These are phyloP conservation scores for Ceratocystis variospora DNA, from an alignment of 2,329 filamentous ascomycete species.

Conservation along the genomic window DNA sequence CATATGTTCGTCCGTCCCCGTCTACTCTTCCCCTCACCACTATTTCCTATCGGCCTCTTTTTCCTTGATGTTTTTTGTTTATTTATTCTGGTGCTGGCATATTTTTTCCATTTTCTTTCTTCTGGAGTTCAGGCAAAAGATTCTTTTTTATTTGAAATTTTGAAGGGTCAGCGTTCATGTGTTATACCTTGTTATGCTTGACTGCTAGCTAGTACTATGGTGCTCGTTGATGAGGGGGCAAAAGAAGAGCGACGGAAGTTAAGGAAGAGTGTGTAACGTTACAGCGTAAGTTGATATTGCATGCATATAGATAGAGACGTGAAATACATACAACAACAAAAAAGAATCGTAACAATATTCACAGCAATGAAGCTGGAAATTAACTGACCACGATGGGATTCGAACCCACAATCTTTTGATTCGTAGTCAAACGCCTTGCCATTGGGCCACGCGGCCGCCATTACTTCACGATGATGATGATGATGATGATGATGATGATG, in stretches of 20 bases:
- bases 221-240: neutral
- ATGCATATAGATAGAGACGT: no score
- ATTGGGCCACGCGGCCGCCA: no score
- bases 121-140: slow-evolving; percentile 20
- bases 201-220: neutral
- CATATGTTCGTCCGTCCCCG: neutral
- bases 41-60: neutral
- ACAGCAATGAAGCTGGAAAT: neutral
- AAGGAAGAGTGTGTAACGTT: no score
- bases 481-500: no score
- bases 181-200: neutral
- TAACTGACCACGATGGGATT: no score
- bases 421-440: no score
- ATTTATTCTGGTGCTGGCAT: slow-evolving; percentile 19
- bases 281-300: no score
- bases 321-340: neutral
- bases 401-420: no score
- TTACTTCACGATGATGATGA: no score
- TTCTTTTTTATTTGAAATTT: slow-evolving; percentile 17
- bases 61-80: slow-evolving; percentile 12
- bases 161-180: neutral
- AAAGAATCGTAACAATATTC: neutral
- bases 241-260: neutral
- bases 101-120: slow-evolving; percentile 8
- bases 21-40: slow-evolving; percentile 1